Base-by-base conservation (phyloP, 352 stramenopile genomes). In the Aphanomyces astaci region DNA sequence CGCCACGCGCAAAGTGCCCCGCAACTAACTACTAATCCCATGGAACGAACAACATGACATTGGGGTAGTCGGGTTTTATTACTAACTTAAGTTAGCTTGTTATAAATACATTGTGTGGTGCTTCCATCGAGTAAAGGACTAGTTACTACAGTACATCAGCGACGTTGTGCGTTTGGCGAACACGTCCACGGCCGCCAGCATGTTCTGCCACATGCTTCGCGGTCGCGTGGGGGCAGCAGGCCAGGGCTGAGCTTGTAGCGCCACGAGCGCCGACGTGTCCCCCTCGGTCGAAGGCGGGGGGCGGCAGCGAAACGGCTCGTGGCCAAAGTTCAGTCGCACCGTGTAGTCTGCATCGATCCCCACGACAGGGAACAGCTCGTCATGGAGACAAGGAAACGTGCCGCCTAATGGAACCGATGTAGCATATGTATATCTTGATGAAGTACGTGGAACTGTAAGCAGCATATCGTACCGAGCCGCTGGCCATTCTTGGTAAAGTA, bases 301-400 rank as follows among this genome's bases (percentile, higher is more conserved):
- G 2, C 27, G 11, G 57, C 80, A 82, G 2, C 72, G 67, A 52
- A 94, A 94, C 1, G 80, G 84, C 32, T 84, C 76, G 66, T 88
- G 80, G 0, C 87, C 87, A 72, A 91, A 94, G 72, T 96, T 96
- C 13, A 95, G 76, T 25, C 83, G 75, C 15, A 95, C 76, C 24
- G 80, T 77, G 31, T 92, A 83, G 32, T 81, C 76, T 2, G 84
- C 91, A 64, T 96, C 88, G 28, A 96, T 56, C 3, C 88, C 88
- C 2, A 96, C 79, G 2, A 90, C 82, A 0, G 88, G 88, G 39
- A 88, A 96, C 76, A 82, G 83, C 9, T 72, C 77, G 15, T 71
- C 73, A 40, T 87, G 72, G 7, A 57, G 22, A 46, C 78, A 86
- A 30, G 79, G 72, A 10, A 89, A 62, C 31, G 72, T 75, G 22